Conservation (phyloP, 73 alveolate genomes). For the Tetrahymena elliotti region DNA sequence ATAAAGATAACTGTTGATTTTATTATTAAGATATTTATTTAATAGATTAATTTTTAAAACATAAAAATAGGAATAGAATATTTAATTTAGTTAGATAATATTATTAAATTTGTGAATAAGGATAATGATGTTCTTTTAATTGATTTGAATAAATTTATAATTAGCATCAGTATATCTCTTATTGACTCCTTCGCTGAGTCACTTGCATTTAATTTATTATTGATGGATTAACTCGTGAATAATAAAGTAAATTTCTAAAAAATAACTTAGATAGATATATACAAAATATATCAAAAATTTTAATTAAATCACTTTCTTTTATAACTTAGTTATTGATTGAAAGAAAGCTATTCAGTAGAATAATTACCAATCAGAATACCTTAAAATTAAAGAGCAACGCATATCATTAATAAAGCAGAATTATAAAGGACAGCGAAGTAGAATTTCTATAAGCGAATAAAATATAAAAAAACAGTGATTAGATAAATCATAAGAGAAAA, state of each 20-base stretch:
- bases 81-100: background rate
- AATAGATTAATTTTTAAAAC: background rate
- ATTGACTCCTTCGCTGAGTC: too few relatives aligned
- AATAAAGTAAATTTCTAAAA: background rate
- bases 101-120: too few relatives aligned
- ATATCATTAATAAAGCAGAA: too few relatives aligned
- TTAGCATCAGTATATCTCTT: background rate
- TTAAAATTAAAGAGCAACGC: too few relatives aligned
- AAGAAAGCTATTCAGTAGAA: background rate
- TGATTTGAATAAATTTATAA: too few relatives aligned
- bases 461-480: too few relatives aligned
- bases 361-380: background rate
- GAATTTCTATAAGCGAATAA: background rate
- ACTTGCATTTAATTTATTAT: background rate
- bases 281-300: background rate
- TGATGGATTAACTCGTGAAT: background rate
- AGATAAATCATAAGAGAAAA: too few relatives aligned
- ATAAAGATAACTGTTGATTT: too few relatives aligned
- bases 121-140: background rate
- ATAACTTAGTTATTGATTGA: background rate
- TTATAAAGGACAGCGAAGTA: background rate
- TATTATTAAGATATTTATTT: too few relatives aligned
- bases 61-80: too few relatives aligned
- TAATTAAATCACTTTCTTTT: background rate
- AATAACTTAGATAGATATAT: background rate